Conservation (phyloP, 2,329 filamentous ascomycete genomes). For the Fusarium sp. region DNA sequence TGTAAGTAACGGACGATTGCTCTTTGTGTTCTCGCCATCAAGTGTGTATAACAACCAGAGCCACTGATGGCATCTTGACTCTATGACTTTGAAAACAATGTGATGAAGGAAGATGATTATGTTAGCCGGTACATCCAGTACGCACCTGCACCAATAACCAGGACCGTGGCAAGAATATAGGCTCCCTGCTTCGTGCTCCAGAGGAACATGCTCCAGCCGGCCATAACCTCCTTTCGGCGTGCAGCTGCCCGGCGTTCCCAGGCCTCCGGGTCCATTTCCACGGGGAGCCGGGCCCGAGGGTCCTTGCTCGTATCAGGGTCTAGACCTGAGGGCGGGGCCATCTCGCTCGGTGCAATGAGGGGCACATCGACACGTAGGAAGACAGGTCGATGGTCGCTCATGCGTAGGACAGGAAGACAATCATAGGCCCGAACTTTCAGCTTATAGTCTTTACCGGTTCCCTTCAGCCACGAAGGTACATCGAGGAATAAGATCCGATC, state of each 20-base stretch:
- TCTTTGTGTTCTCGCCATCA: not conserved
- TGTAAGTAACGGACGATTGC: not conserved
- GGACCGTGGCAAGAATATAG: conserved; percentile 54
- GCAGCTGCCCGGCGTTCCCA: conserved; percentile 62
- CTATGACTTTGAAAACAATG: not conserved
- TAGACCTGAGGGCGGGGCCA: conserved; percentile 48
- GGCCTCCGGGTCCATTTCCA: conserved; percentile 63
- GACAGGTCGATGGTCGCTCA: conserved; percentile 89
- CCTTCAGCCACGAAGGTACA: conserved; percentile 60
- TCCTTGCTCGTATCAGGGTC: conserved; percentile 46
- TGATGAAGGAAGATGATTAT: not conserved
- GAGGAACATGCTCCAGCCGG: conserved; percentile 64
- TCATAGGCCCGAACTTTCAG: conserved; percentile 73
- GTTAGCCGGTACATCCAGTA: conserved; percentile 54
- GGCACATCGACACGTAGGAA: conserved; percentile 75
- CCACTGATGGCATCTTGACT: not conserved
- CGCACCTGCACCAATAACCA: conserved; percentile 53
- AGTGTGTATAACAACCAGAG: not conserved
- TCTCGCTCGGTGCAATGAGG: conserved; percentile 56
- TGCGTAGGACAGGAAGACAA: conserved; percentile 79
- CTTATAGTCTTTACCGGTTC: conserved; percentile 29
- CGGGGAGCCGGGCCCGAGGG: conserved; percentile 57
- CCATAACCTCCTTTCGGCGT: conserved; percentile 56
- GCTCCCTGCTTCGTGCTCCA: conserved; percentile 64
- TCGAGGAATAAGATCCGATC: conserved; percentile 86